phyloP scores from a whole-genome alignment of 1,139 yeast genomes.

The Geotrichum reessii region DNA sequence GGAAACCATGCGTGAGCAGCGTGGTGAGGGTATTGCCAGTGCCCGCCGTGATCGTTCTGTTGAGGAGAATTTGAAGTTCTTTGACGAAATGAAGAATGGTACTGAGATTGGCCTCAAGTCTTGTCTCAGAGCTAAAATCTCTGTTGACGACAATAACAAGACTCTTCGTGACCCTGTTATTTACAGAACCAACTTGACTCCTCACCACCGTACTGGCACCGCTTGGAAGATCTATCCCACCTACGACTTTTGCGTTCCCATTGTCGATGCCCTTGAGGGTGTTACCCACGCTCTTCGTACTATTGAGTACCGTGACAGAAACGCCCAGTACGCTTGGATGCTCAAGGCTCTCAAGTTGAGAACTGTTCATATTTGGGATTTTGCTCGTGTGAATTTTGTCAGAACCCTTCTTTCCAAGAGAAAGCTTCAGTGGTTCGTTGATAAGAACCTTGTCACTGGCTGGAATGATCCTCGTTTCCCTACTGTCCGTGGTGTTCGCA shows the following conservation, averaged over 20 bases:
- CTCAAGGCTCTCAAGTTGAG: constrained; percentile 71
- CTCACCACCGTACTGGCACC: constrained; percentile 93
- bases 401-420: constrained; percentile 93
- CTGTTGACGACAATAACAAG: constrained; percentile 82
- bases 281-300: constrained; percentile 97
- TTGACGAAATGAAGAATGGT: constrained; percentile 88
- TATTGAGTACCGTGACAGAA: constrained; percentile 95
- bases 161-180: constrained; percentile 95
- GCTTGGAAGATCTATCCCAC: constrained; percentile 95
- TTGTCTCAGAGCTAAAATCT: constrained; percentile 94
- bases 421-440: constrained; percentile 97
- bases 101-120: constrained; percentile 84
- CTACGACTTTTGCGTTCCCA: constrained; percentile 96
- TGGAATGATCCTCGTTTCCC: constrained; percentile 99
- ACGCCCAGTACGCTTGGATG: constrained; percentile 97
- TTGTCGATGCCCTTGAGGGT: constrained; percentile 91
- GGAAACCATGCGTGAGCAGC: constrained; percentile 94
- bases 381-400: constrained; percentile 91
- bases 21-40: constrained; percentile 93
- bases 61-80: constrained; percentile 81
- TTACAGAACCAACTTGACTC: constrained; percentile 91
- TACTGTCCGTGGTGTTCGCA: constrained; percentile 95
- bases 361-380: constrained; percentile 95
- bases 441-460: constrained; percentile 72
- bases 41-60: constrained; percentile 84